A percentile compares a stretch with the other conserved stretches of the same genome.
Evolutionary conservation across 2,329 filamentous ascomycete species (phyloP).

Genomic region (Penicillium sp.): DNA sequence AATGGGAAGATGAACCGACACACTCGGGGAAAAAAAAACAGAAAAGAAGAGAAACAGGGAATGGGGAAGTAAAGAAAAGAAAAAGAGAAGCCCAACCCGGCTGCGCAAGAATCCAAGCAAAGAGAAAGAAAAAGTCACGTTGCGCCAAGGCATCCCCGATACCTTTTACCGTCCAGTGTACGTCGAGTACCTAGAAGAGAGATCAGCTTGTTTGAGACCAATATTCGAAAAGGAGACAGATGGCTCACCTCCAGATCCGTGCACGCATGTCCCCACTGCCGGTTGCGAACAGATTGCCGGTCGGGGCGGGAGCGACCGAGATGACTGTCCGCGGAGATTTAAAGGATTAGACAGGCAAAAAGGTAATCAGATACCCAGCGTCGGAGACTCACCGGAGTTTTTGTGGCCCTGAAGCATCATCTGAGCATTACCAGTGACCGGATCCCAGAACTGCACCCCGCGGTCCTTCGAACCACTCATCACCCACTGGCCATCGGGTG

Average conservation of each 20-base stretch:
- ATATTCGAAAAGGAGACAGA: not conserved
- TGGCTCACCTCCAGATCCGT: slow-evolving; percentile 80
- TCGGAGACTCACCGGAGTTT: slow-evolving; percentile 74
- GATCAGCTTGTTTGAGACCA: slow-evolving; percentile 11
- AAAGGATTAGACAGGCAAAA: slow-evolving; percentile 12
- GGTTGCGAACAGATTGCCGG: slow-evolving; percentile 85
- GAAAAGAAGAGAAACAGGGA: slow-evolving; percentile 5
- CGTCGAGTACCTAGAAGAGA: slow-evolving; percentile 34
- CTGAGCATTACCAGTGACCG: slow-evolving; percentile 85
- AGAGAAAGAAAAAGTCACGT: slow-evolving; percentile 27
- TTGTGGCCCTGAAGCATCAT: slow-evolving; percentile 99
- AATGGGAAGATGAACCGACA: no score
- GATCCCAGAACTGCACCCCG: slow-evolving; percentile 98
- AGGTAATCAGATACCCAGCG: no score
- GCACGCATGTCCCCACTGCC: slow-evolving; percentile 97
- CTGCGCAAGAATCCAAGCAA: slow-evolving; percentile 12
- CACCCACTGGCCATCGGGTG: slow-evolving; percentile 91
- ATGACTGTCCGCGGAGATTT: slow-evolving; percentile 61
- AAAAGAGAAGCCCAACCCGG: slow-evolving; percentile 12
- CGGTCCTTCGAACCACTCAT: slow-evolving; percentile 96
- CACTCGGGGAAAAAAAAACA: slow-evolving; percentile 13
- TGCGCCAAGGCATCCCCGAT: slow-evolving; percentile 34
- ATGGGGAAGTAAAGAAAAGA: slow-evolving; percentile 5
- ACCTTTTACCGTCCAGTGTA: slow-evolving; percentile 40
- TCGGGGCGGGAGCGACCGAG: slow-evolving; percentile 90